Conservation (phyloP, 2,329 filamentous ascomycete species). For the Pseudopyricularia javanii region DNA sequence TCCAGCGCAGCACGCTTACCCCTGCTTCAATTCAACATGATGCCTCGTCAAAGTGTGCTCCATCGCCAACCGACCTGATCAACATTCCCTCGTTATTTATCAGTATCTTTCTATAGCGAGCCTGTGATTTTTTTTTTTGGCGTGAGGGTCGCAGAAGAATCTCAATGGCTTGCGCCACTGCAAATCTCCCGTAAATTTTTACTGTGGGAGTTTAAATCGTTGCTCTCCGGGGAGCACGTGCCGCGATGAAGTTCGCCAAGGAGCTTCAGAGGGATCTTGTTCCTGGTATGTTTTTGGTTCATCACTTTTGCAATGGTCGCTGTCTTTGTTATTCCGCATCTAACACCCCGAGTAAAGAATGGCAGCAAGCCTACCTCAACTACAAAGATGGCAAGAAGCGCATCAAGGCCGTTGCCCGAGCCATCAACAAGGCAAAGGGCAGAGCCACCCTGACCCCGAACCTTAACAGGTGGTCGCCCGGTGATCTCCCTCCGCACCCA, state of each 20-base stretch:
- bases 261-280: conserved; percentile 81
- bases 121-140: too few relatives aligned
- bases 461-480: conserved; percentile 12
- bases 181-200: neutral
- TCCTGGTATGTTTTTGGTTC: conserved; percentile 42
- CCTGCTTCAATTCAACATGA: too few relatives aligned
- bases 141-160: neutral
- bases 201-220: neutral
- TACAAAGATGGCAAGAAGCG: conserved; percentile 96
- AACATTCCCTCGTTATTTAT: too few relatives aligned
- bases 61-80: too few relatives aligned
- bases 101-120: too few relatives aligned
- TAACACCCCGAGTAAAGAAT: conserved; percentile 21
- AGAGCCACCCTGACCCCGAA: conserved; percentile 28
- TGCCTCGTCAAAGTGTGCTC: too few relatives aligned
- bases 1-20: too few relatives aligned
- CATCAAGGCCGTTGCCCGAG: conserved; percentile 68
- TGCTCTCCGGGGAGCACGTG: conserved; percentile 3
- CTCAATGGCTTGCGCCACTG: neutral
- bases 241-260: conserved; percentile 55
- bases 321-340: neutral
- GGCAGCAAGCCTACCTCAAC: conserved; percentile 86
- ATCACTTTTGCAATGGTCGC: neutral
- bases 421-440: conserved; percentile 49
- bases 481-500: conserved; percentile 18